Evolutionary conservation across 2,329 filamentous ascomycete species (phyloP).

Genomic region (Xylaria sp.): DNA sequence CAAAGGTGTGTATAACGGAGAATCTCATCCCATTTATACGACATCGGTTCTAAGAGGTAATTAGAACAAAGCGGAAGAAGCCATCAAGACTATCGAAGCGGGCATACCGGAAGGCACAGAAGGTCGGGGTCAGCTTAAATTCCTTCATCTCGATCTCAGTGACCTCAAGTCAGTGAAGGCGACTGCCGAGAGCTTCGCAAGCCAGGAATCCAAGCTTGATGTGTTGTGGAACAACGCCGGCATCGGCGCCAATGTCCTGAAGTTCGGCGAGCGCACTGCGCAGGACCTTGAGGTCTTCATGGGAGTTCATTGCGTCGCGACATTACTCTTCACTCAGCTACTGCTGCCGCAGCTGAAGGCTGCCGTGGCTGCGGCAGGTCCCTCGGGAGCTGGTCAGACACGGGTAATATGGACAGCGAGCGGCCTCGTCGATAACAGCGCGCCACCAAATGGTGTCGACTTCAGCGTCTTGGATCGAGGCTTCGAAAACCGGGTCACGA

Average conservation of each 20-base stretch:
- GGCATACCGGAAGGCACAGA: conserved; percentile 11
- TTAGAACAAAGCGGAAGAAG: conserved; percentile 48
- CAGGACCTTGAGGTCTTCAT: conserved; percentile 52
- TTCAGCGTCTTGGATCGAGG: conserved; percentile 43
- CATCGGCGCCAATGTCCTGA: conserved; percentile 38
- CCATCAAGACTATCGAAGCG: conserved; percentile 49
- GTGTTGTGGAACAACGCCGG: conserved; percentile 45
- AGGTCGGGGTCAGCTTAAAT: conserved; percentile 37
- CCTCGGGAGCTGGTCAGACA: conserved; percentile 36
- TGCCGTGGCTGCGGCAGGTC: conserved; percentile 38
- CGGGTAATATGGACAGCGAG: conserved; percentile 47
- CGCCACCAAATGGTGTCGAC: conserved; percentile 48
- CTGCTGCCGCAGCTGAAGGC: conserved; percentile 51
- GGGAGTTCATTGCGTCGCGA: conserved; percentile 52
- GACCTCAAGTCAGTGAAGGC: conserved; percentile 38
- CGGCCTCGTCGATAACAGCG: conserved; percentile 44
- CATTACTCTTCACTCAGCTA: conserved; percentile 49
- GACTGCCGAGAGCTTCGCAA: conserved; percentile 37
- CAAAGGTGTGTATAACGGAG: conserved; percentile 38
- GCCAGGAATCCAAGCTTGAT: conserved; percentile 39
- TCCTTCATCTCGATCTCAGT: conserved; percentile 39
- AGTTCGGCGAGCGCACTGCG: conserved; percentile 40
- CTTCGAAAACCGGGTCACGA: conserved; percentile 42
- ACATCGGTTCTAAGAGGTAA: conserved; percentile 44
- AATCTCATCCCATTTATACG: not conserved